Evolutionary conservation across 1,284 basidiomycete species (phyloP), one percentile per base, ranked within the genome.

Genomic region (Marasmius sp.): DNA sequence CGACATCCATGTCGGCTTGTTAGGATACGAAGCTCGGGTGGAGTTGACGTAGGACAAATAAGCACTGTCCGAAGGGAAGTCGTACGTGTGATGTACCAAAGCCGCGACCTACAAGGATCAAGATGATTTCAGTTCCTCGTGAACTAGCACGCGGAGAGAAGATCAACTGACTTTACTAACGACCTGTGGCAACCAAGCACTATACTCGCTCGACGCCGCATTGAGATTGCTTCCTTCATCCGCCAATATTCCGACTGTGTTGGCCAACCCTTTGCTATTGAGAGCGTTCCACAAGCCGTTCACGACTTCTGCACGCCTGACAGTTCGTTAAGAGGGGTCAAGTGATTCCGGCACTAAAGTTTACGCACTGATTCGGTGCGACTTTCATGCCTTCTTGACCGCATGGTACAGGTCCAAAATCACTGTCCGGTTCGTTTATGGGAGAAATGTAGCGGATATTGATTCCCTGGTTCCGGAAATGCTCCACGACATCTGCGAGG

Each of bases 301-400:
- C 38, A 77, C 66, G 8, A 78, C 73, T 59, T 75, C 75, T 1
- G 75, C 74, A 20, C 75, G 75, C 53, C 75, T 77, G 39, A 7
- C 9, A 27, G 50, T 27, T 27, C 5, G n/a, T n/a, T n/a, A n/a
- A n/a, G n/a, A 43, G 8, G 41, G 33, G 11, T 37, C 14, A 33
- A 27, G 18, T 43, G 9, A 38, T 16, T 27, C 27, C 27, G 27
- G 11, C 12, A 6, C 7, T n/a, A 22, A 52, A 39, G 34, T 52
- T 8, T 12, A 64, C 75, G 36, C 45, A 78, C 76, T 75, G 74
- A 57, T 58, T 72, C 12, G 74, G 71, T 47, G 63, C 58, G 37
- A 78, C 76, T 57, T 69, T 64, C 76, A 78, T 77, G 5, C 76
- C 76, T 66, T 77, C 75, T 64, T 78, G 76, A 38, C 71, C 73